Evolutionary conservation across 2,329 filamentous ascomycete species (phyloP), one percentile per base, ranked within the genome.

Genomic region (Colletotrichum sp.): DNA sequence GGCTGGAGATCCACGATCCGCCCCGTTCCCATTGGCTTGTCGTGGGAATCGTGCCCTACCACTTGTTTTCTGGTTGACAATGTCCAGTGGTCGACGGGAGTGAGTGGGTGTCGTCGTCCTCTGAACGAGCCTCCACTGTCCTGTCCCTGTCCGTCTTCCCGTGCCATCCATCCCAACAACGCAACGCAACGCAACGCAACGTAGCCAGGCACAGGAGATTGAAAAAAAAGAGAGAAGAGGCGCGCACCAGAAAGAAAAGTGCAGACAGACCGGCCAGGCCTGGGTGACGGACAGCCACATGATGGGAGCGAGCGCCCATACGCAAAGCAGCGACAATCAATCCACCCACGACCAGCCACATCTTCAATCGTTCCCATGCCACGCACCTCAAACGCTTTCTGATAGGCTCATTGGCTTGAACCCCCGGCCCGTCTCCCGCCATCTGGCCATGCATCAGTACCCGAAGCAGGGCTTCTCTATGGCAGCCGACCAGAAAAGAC

Each of bases 391-490:
- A 62, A 60, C 36, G 52, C 60, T 36, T 67, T 24, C 22, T 63
- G 63, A 75, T 64, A 18, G 69, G 69, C 39, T 59, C n/a, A 55
- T 26, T 66, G 44, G 59, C 24, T 24, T 32, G 15, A 26, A 18
- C 6, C 72, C 67, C 32, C 9, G 62, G 62, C 34, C 62, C 62
- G 34, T 48, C 39, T 55, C 65, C 65, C 67, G 67, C 72, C 72
- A 71, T 75, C 72, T 70, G 60, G 22, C 48, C 44, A 71, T 75
- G 72, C 72, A 68, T 75, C 69, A 57, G 36, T 75, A 75, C 72
- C 72, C 72, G 28, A 64, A 75, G n/a, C 64, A 63, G 39, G 30
- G 36, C 18, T 34, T 34, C 66, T 44, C 32, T 44, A 22, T 70
- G 39, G 63, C 63, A 66, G 63, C 44, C 44, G 44, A 52, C 44